Evolutionary conservation across 2,329 filamentous ascomycete species (phyloP), one percentile per base, ranked within the genome.

Genomic region (Passalora sequoiae): DNA sequence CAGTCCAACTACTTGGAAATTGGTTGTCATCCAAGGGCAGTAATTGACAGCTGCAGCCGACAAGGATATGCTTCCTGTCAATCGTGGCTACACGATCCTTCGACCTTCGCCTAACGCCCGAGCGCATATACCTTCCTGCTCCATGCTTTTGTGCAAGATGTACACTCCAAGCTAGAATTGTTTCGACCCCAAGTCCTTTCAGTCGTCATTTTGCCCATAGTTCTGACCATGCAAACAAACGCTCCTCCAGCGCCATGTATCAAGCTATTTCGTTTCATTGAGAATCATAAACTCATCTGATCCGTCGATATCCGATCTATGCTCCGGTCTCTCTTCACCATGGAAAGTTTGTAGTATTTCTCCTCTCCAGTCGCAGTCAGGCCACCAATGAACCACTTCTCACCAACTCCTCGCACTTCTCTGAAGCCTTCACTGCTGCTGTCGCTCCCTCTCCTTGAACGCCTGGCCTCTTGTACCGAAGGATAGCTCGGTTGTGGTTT

Each of bases 301-400:
- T 89, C 85, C 44, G 88, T 66, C 56, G 84, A 89, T 56, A 89
- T 64, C 30, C 84, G 75, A 61, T 89, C 85, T 42, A 83, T 81
- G 63, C 85, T 89, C 59, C 80, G 73, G 44, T 86, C 80, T 43
- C 84, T 70, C 61, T 81, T 77, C 37, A 89, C 80, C 52, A 89
- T 84, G 31, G 84, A 84, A 32, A 89, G 69, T 68, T 87, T 87
- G 65, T 89, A 89, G 68, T 87, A 89, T 58, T 78, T 78, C 62
- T 89, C 85, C 59, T 89, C 85, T n/a, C 85, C 85, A 1, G 69
- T 75, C 1, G 84, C 83, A 20, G 84, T 89, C 59, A 83, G 71
- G 5, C 85, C 85, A 16, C 85, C 85, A 42, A 89, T 85, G 59
- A 89, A 89, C 83, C 84, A 87, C 67, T 86, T 88, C 53, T 89